phyloP scores from a whole-genome alignment of 108 stramenopile genomes.

The Nitzschia putrida region DNA sequence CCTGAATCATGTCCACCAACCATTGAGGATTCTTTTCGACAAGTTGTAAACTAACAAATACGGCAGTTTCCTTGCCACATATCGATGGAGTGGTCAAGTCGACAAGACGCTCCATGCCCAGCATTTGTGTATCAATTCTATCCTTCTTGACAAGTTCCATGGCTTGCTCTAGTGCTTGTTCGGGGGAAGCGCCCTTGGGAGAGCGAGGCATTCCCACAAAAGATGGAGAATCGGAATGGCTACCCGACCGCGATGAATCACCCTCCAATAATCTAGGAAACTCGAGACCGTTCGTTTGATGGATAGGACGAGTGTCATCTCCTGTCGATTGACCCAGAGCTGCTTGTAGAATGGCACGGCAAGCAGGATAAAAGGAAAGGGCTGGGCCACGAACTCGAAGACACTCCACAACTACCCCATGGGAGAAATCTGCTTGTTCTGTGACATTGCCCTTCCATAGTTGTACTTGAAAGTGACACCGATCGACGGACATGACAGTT shows the following conservation, averaged over 20 bases:
- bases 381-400: constrained; percentile 26
- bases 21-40: constrained; percentile 5
- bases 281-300: constrained; percentile 31
- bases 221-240: neutral
- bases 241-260: neutral
- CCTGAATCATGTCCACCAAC: neutral
- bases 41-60: constrained; percentile 29
- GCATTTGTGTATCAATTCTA: constrained; percentile 53
- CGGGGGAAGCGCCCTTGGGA: neutral
- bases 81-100: constrained; percentile 51
- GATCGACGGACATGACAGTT: constrained; percentile 47
- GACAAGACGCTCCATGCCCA: constrained; percentile 69
- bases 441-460: constrained; percentile 25
- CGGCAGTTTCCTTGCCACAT: constrained; percentile 29
- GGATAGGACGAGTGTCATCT: constrained; percentile 20
- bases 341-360: constrained; percentile 44
- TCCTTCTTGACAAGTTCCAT: constrained; percentile 58
- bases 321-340: constrained; percentile 40
- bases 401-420: constrained; percentile 55
- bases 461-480: constrained; percentile 44
- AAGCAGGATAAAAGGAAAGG: constrained; percentile 45
- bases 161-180: constrained; percentile 42
- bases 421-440: constrained; percentile 16
- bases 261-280: constrained; percentile 28
- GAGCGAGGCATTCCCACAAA: neutral